Evolutionary conservation across 1,284 basidiomycete species (phyloP).

Genomic region (Trichosporon sp.): DNA sequence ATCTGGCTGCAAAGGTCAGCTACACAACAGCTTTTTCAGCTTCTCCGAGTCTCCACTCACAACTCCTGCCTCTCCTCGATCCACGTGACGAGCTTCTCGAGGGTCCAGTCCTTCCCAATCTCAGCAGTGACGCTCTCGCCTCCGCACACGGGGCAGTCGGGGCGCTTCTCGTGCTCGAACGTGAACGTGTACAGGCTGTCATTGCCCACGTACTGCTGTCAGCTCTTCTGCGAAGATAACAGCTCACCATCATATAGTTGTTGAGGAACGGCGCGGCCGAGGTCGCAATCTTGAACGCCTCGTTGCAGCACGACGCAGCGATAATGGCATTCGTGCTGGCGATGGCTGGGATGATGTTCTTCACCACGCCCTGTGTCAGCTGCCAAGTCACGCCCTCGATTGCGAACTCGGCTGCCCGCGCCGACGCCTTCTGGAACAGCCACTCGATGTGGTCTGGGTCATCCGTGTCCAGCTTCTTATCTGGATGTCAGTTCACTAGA

Average conservation of each 20-base stretch:
- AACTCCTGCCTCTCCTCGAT: slow-evolving; percentile 78
- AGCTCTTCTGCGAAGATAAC: background rate
- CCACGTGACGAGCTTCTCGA: slow-evolving; percentile 79
- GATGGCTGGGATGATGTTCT: slow-evolving; percentile 98
- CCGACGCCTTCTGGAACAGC: slow-evolving; percentile 74
- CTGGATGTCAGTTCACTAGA: slow-evolving; percentile 48
- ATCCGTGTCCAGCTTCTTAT: slow-evolving; percentile 92
- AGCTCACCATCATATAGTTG: slow-evolving; percentile 91
- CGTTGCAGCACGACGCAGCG: slow-evolving; percentile 95
- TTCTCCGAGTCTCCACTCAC: slow-evolving; percentile 52
- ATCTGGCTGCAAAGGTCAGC: slow-evolving; percentile 62
- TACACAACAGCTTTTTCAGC: background rate
- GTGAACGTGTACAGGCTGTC: slow-evolving; percentile 97
- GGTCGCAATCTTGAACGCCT: slow-evolving; percentile 98
- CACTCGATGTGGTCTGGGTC: slow-evolving; percentile 95
- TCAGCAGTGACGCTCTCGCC: slow-evolving; percentile 72
- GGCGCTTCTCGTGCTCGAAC: slow-evolving; percentile 87
- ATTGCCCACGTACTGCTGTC: slow-evolving; percentile 66
- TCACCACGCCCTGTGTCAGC: slow-evolving; percentile 95
- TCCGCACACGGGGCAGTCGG: slow-evolving; percentile 95
- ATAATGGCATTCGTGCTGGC: slow-evolving; percentile 96
- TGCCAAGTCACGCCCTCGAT: slow-evolving; percentile 98
- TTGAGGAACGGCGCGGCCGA: slow-evolving; percentile 87
- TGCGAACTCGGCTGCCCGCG: slow-evolving; percentile 83
- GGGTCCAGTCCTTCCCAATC: slow-evolving; percentile 64